Evolutionary conservation across 1,139 yeast genomes (phyloP), one percentile per base, ranked within the genome.

Genomic region (Pichia sp.): DNA sequence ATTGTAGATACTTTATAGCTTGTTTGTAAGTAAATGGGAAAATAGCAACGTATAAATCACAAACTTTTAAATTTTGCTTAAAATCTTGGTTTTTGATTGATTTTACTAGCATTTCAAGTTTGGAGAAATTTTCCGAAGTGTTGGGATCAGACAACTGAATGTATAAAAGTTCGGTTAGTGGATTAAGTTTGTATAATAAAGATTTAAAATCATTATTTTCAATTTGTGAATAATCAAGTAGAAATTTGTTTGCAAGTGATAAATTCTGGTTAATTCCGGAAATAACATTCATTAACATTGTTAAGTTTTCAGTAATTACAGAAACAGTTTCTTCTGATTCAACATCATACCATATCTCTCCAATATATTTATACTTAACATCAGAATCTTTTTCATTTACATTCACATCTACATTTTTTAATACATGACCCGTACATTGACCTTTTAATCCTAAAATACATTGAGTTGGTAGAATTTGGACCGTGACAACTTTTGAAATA

Each of bases 101-200:
- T 62, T 49, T 64, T 66, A 48, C 47, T 70, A 66, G 34, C 11
- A 50, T 38, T 11, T 42, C 27, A 10, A 56, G 37, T 2, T 54
- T 55, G 8, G 39, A 33, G 1, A 47, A 20, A 19, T 50, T 47
- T 11, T 49, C 55, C 2, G 31, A 26, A 3, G 42, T 43, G 3
- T 26, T 35, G 14, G 36, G 10, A 1, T 53, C 42, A 0, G 56
- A 50, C 5, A 59, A 35, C 52, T 78, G 84, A 33, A 74, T 57
- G 50, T 67, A 74, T n/a, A 80, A 62, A 0, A 80, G 70, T 49
- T 74, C 74, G 0, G 86, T 79, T 40, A 80, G 59, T 0, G 88
- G 89, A 16, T 80, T 73, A 29, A 80, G 62, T 2, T 76, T 65
- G 28, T 78, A 57, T 14, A 79, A 61, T 45, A 70, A 68, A 8